Percentiles rank a stretch among this genome's conserved stretches.
Conservation (phyloP, 2,329 filamentous ascomycete genomes). For the Pseudogymnoascus sp. region DNA sequence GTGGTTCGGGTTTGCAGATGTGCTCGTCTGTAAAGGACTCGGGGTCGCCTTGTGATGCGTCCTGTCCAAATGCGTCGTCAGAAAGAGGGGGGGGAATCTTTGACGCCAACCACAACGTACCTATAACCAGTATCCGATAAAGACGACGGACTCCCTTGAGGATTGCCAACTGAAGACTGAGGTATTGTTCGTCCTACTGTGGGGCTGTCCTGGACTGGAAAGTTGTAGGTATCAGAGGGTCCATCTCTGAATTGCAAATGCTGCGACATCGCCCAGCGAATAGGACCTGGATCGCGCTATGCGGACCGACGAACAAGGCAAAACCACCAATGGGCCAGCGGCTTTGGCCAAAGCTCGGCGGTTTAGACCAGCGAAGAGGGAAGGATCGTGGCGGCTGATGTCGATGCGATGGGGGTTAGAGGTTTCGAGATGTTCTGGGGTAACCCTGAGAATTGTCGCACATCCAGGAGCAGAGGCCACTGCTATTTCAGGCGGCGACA, state of each 20-base stretch:
- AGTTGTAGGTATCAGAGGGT: conserved; percentile 15
- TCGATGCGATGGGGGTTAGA: conserved; percentile 19
- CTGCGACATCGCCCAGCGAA: conserved; percentile 27
- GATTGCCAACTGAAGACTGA: conserved; percentile 14
- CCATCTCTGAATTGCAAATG: conserved; percentile 27
- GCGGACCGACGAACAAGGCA: conserved; percentile 14
- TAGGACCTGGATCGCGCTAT: conserved; percentile 22
- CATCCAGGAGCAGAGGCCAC: conserved; percentile 14
- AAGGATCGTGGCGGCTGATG: conserved; percentile 19
- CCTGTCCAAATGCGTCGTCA: conserved; percentile 20
- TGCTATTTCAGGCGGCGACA: conserved; percentile 6
- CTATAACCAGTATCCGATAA: conserved; percentile 12
- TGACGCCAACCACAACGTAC: conserved; percentile 10
- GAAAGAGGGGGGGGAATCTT: not conserved
- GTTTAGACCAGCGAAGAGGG: conserved; percentile 7
- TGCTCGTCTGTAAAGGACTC: conserved; percentile 30
- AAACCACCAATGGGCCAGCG: conserved; percentile 12
- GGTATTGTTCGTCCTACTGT: conserved; percentile 13
- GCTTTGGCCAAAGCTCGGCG: not conserved
- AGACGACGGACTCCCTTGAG: conserved; percentile 21
- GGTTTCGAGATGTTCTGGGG: conserved; percentile 24
- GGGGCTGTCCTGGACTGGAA: conserved; percentile 13
- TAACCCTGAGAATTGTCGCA: conserved; percentile 27
- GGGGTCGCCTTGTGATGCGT: conserved; percentile 29
- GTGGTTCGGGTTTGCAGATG: conserved; percentile 23